A percentile compares a stretch with the other conserved stretches of the same genome.
These are phyloP conservation scores for Phytophthora chlamydospora DNA, from an alignment of 352 stramenopile genomes.

Conservation along the genomic window DNA sequence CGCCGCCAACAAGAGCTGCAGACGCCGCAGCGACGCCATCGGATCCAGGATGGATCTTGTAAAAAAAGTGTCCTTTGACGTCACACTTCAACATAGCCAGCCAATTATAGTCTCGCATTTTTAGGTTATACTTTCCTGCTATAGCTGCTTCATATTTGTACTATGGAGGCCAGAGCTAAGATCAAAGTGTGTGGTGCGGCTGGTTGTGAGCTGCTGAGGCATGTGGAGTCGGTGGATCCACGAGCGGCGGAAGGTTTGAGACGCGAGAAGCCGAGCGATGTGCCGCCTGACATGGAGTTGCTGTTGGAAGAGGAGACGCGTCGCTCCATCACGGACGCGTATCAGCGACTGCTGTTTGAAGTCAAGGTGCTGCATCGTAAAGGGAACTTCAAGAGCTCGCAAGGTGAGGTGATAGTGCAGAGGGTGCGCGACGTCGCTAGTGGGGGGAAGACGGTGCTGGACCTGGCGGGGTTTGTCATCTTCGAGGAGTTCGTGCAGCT, in stretches of 20 bases:
- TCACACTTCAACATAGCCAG: not conserved
- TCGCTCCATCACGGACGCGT: conserved; percentile 58
- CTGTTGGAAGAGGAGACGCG: conserved; percentile 77
- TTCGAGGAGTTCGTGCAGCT: conserved; percentile 67
- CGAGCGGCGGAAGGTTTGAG: conserved; percentile 62
- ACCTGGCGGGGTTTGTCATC: conserved; percentile 62
- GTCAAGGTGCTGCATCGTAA: conserved; percentile 62
- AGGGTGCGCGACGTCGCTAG: conserved; percentile 54
- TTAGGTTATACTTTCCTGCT: not conserved
- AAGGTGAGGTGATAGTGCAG: conserved; percentile 62
- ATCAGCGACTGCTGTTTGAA: conserved; percentile 72
- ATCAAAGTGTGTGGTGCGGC: conserved; percentile 47
- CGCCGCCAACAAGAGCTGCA: conserved; percentile 13
- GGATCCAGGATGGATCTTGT: not conserved
- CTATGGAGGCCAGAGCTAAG: conserved; percentile 38
- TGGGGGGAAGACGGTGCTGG: conserved; percentile 40
- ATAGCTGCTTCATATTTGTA: not conserved
- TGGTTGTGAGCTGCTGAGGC: conserved; percentile 53
- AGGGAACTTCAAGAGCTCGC: conserved; percentile 69
- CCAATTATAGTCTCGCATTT: conserved; percentile 12
- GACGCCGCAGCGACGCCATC: conserved; percentile 5
- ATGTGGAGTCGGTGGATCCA: conserved; percentile 61
- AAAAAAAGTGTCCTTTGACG: conserved; percentile 1
- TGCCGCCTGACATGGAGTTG: conserved; percentile 41
- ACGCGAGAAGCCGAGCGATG: conserved; percentile 19